Evolutionary conservation across 2,329 filamentous ascomycete species (phyloP).

Genomic region (Colletotrichum theobromicola): DNA sequence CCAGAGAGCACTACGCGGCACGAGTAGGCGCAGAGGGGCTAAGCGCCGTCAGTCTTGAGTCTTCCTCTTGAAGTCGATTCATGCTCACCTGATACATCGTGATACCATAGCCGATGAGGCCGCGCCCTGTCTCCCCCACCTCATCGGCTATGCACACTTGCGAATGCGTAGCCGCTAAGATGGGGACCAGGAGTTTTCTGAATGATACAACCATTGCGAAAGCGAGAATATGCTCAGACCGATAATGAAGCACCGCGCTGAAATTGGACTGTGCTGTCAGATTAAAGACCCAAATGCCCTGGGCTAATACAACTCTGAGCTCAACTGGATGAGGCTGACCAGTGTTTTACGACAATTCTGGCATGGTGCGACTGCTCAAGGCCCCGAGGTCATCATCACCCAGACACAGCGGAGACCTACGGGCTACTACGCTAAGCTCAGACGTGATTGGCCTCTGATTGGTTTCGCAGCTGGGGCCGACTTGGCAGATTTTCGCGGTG

Average conservation of each 20-base stretch:
- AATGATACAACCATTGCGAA: neutral
- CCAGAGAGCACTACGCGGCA: constrained; percentile 34
- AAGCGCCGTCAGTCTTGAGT: neutral
- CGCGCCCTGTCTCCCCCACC: constrained; percentile 20
- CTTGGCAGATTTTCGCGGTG: neutral
- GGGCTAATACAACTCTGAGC: accelerated
- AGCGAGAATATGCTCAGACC: neutral
- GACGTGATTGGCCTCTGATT: neutral
- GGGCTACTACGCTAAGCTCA: neutral
- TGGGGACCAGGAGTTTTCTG: neutral
- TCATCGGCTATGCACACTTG: neutral
- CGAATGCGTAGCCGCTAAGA: neutral
- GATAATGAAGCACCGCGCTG: neutral
- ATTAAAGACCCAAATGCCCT: neutral
- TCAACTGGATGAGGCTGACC: neutral
- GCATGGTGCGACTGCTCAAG: neutral
- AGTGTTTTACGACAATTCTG: neutral
- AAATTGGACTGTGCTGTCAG: neutral
- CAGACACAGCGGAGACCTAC: neutral
- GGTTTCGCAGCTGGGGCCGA: neutral
- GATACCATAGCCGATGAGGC: constrained; percentile 40
- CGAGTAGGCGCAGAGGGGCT: constrained; percentile 34
- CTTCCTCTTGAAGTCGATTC: too few relatives aligned
- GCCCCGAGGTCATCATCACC: neutral
- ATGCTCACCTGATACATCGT: constrained; percentile 35